Base-by-base conservation (phyloP, 768 basidiomycete species). In the Amanita inopinata region DNA sequence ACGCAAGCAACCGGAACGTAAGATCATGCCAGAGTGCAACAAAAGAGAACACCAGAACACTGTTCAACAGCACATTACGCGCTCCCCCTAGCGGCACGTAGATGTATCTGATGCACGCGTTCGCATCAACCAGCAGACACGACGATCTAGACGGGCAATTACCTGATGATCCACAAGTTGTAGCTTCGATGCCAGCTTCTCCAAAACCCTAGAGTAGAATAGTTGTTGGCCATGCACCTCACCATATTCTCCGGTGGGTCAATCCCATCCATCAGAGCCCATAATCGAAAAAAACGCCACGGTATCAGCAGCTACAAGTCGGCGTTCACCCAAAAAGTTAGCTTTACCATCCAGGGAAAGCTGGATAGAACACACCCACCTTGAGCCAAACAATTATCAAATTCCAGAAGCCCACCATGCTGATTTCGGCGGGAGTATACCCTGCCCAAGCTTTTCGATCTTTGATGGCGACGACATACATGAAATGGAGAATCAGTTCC, bases 161-260 rank as follows among this genome's bases (percentile, higher is more conserved):
- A 91, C 87, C 93, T 70, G 27, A 91, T 77, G 34, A 93, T 69
- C 96, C 94, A 98, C 10, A 96, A 72, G 55, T 98, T 99, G 61
- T 92, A 97, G 49, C 85, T 89, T 5, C 96, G 70, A 58, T 98
- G 94, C 96, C 94, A 98, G 49, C 82, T 83, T 49, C 91, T 64
- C 96, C 96, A 98, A 61, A 99, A 98, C 0, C 91, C 91, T 7
- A 82, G 59, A 0, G 80, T 75, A 0, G 93, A 96, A 57, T 97
- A 97, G 59, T 97, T 98, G 60, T 98, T 99, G 15, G 80, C 86
- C 80, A 97, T 84, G 55, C 96, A 98, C n/a, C 96, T 76, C 9
- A 99, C 74, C 96, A 97, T 96, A 60, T 99, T 99, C 61, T 99
- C 96, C 0, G 94, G 96, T 0, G 91, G 85, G 52, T 96, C 89